A percentile compares a stretch with the other conserved stretches of the same genome.
phyloP scores from a whole-genome alignment of 163 green algal species.

The Scenedesmus sp. region DNA sequence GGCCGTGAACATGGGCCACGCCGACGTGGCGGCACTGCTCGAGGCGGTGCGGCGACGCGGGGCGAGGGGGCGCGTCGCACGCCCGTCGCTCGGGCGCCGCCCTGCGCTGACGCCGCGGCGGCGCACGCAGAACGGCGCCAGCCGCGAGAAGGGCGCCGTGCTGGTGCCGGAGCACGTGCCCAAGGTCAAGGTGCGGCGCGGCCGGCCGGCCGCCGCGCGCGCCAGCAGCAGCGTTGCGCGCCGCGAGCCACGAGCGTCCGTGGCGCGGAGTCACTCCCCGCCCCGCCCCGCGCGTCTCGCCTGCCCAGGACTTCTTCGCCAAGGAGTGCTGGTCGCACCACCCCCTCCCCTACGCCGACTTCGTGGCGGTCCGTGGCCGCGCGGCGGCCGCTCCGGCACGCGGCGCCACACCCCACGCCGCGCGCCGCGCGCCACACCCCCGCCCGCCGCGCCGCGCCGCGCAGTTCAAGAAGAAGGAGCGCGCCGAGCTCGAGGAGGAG shows the following conservation, averaged over 20 bases:
- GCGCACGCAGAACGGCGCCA: slow-evolving; percentile 77
- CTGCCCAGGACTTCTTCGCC: slow-evolving; percentile 84
- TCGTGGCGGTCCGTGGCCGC: no score
- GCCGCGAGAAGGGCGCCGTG: slow-evolving; percentile 80
- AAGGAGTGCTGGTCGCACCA: slow-evolving; percentile 92
- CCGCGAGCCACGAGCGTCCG: no score
- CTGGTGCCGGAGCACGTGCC: slow-evolving; percentile 94
- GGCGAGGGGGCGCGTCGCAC: background rate
- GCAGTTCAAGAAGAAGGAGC: slow-evolving; percentile 71
- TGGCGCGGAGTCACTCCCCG: no score
- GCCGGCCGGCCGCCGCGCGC: no score
- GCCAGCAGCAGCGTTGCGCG: no score
- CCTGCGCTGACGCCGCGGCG: background rate
- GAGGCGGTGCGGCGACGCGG: slow-evolving; percentile 58
- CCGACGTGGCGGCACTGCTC: slow-evolving; percentile 75
- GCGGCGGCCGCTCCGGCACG: no score
- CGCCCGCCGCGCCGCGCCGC: no score
- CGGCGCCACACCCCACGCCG: no score
- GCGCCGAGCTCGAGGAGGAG: slow-evolving; percentile 68
- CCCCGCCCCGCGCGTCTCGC: no score
- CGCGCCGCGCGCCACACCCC: no score
- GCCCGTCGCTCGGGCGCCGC: no score
- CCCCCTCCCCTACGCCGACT: slow-evolving; percentile 77
- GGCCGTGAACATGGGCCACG: slow-evolving; percentile 86
- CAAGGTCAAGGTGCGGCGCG: slow-evolving; percentile 90